Base-by-base conservation (phyloP, 331 rosid species). In the Saraca asoca region DNA sequence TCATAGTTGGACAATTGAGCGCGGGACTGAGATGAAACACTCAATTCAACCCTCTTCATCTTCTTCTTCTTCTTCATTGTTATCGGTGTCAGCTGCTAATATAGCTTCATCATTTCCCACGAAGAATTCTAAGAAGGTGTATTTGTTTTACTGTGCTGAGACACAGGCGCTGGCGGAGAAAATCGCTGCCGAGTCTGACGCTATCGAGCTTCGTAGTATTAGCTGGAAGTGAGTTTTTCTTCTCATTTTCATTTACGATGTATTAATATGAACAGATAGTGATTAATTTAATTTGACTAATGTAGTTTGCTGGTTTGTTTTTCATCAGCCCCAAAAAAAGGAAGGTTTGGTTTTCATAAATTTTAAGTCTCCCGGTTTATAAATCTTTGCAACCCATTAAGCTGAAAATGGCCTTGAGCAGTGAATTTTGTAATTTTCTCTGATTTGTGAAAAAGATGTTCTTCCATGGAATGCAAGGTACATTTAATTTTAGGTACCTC, bases 61-160 rank as follows among this genome's bases (percentile, higher is more conserved):
- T 46, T 31, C 52, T 46, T 31, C 52, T 51, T 37, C 81, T 17
- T 62, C 90, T 10, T 46, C 83, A 0, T 46, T 73, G 24, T 43
- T 81, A 10, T 66, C 83, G 5, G 85, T 77, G 81, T 81, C 95
- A 2, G 80, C 91, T 42, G 70, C 78, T 43, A 17, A 51, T 14
- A 69, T 79, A 8, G 70, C 79, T 54, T 20, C 85, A 43, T 76
- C 79, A 48, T 73, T 82, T 67, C 35, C 73, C 7, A 69, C 71
- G 42, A 76, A 79, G 68, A 71, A 72, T 54, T 70, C 74, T 16
- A 94, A 90, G 71, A 88, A 74, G 79, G 91, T 94, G 7, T 87
- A 83, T 64, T 91, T 94, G 19, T 94, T 94, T 66, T 88, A 60
- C 78, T 88, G 95, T 58, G 86, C 87, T 35, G 98, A 94, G 85